Conservation (phyloP, 371 early-diverging fungal species). For the Actinomortierella ambigua region DNA sequence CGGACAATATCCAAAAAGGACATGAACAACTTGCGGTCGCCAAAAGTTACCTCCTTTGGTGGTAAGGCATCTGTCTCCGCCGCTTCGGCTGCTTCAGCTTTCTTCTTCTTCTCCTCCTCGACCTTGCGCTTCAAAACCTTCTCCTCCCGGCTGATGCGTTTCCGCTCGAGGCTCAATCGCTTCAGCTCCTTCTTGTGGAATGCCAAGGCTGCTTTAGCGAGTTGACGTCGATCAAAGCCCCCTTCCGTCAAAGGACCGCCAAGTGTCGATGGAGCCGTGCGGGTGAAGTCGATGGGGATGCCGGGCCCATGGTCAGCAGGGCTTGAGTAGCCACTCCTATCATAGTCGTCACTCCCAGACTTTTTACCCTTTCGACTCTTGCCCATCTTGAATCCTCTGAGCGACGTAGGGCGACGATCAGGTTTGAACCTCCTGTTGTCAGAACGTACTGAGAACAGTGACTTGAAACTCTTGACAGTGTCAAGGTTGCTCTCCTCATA, state of each 20-base stretch:
- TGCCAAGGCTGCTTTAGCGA: conserved; percentile 26
- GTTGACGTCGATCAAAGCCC: conserved; percentile 8
- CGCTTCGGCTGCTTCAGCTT: conserved; percentile 6
- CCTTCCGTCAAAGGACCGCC: neutral
- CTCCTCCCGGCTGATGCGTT: conserved; percentile 51
- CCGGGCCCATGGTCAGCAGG: neutral
- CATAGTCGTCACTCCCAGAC: neutral
- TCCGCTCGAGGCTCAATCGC: conserved; percentile 15
- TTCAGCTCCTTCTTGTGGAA: conserved; percentile 21
- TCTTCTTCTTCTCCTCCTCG: conserved; percentile 19
- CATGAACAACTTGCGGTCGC: conserved; percentile 58
- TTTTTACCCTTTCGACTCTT: neutral
- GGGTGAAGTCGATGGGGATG: too few relatives aligned
- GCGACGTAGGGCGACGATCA: conserved; percentile 18
- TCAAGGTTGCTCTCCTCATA: conserved; percentile 32
- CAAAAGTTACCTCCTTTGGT: conserved; percentile 55
- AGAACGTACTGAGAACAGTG: conserved; percentile 23
- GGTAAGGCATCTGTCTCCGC: conserved; percentile 20
- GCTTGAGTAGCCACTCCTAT: too few relatives aligned
- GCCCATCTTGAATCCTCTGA: conserved; percentile 27
- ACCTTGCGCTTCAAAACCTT: conserved; percentile 49
- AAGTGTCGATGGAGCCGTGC: neutral
- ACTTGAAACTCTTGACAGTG: conserved; percentile 41
- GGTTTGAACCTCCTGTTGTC: conserved; percentile 17
- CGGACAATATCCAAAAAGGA: conserved; percentile 59